Base-by-base conservation (phyloP, 1,139 yeast species). In the Taphrina pruni region DNA sequence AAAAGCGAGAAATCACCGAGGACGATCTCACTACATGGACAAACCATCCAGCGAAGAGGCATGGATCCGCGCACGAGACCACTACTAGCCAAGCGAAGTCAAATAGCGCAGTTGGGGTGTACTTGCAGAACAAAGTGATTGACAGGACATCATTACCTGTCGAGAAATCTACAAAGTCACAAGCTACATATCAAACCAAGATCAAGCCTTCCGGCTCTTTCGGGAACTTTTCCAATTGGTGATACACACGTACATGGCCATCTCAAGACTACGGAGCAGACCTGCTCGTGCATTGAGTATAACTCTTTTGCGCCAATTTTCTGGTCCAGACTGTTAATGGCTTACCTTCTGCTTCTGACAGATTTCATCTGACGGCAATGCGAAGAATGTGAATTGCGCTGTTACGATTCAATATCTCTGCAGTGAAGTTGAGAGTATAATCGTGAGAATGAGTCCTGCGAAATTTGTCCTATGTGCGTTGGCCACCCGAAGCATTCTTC, bases 11-110 rank as follows among this genome's bases (percentile, higher is more conserved):
- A 12, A 58, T 51, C 20, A 51, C 55, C 2, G 74, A 71, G 20
- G 78, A 76, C 36, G 76, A 76, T 65, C 12, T 60, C 17, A 43
- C 46, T 17, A 69, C 73, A 12, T 72, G 72, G 73, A 69, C 72
- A 6, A 64, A 45, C 35, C 60, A 55, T 21, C 60, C 67, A 6
- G 61, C 43, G 14, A 45, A 32, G 39, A 36, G n/a, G 21, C 54
- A 35, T 26, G 54, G 54, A 14, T 20, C 36, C 20, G 35, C 54
- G 8, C 54, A 50, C 9, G 20, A 1, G 2, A 6, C 36, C 11
- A 35, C 54, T 50, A 8, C 35, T 20, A 6, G 7, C 4, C 36
- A 2, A 8, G 20, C 5, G 8, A 7, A 12, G 8, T 12, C 48
- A 45, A 6, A n/a, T 2, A 7, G 20, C 1, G 48, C 12, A 2